Percentiles rank a stretch among this genome's conserved stretches.
phyloP scores from a whole-genome alignment of 2,329 filamentous ascomycete genomes.

The Pseudogymnoascus sp. region DNA sequence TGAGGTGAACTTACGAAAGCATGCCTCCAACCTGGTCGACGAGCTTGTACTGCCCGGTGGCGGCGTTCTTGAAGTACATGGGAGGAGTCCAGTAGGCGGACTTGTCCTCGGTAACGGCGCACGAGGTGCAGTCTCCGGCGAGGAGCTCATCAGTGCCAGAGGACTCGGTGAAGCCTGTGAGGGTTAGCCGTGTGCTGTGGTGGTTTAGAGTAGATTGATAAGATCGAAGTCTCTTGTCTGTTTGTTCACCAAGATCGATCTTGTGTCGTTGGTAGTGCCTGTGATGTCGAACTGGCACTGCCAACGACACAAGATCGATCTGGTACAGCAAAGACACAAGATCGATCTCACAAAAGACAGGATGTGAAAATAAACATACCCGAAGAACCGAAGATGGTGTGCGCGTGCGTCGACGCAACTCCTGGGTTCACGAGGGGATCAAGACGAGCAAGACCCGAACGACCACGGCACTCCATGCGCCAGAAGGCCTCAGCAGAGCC shows the following conservation, averaged over 20 bases:
- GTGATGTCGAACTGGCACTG: background rate
- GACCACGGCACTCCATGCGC: slow-evolving; percentile 78
- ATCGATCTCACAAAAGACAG: slow-evolving; percentile 12
- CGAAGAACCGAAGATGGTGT: slow-evolving; percentile 67
- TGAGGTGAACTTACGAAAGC: slow-evolving; percentile 65
- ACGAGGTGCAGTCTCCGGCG: slow-evolving; percentile 67
- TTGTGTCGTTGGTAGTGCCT: background rate
- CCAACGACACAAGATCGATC: background rate
- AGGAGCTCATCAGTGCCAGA: slow-evolving; percentile 52
- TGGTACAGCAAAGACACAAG: background rate
- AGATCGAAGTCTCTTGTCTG: background rate
- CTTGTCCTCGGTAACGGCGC: slow-evolving; percentile 70
- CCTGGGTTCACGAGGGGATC: slow-evolving; percentile 69
- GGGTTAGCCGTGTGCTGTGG: background rate
- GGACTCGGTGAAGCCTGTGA: slow-evolving; percentile 56
- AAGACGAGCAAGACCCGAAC: slow-evolving; percentile 61
- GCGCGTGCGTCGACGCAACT: slow-evolving; percentile 55
- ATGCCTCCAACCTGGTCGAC: slow-evolving; percentile 75
- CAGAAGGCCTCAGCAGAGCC: slow-evolving; percentile 61
- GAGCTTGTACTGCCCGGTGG: slow-evolving; percentile 58
- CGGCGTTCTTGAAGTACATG: slow-evolving; percentile 65
- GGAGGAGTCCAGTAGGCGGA: slow-evolving; percentile 84
- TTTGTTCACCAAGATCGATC: background rate
- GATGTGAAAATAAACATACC: slow-evolving; percentile 49
- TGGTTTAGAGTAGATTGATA: background rate